A percentile compares a stretch with the other conserved stretches of the same genome.
phyloP scores from a whole-genome alignment of 768 basidiomycete species.

The Tylopilus plumbeoviolaceoides region DNA sequence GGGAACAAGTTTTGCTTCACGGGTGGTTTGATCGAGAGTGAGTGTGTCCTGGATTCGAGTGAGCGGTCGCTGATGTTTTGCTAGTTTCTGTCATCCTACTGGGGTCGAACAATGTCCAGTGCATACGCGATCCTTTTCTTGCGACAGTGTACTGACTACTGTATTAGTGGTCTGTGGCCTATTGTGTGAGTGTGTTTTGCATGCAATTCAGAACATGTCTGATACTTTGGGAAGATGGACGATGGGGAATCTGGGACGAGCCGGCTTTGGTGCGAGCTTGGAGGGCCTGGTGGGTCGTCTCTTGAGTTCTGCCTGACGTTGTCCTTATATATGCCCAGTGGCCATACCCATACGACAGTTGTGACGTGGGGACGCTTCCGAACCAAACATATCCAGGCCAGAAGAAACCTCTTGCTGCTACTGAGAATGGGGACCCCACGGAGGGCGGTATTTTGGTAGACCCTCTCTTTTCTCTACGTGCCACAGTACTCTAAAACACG shows the following conservation, averaged over 20 bases:
- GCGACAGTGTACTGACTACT: slow-evolving; percentile 5
- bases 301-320: no score
- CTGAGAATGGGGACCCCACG: no score
- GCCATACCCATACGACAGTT: no score
- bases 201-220: slow-evolving; percentile 1
- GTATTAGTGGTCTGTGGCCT: slow-evolving; percentile 42
- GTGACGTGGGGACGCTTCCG: no score
- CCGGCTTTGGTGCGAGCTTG: slow-evolving; percentile 52
- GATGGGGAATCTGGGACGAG: slow-evolving; percentile 50
- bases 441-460: no score
- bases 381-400: no score
- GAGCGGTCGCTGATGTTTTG: slow-evolving; percentile 3
- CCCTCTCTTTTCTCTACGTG: no score
- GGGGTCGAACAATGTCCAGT: slow-evolving; percentile 38
- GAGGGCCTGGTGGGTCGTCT: slow-evolving; percentile 55
- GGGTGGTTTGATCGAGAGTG: slow-evolving; percentile 62
- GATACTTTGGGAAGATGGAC: slow-evolving; percentile 38
- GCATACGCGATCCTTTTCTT: slow-evolving; percentile 3
- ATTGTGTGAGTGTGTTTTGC: slow-evolving; percentile 37
- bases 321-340: no score
- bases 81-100: slow-evolving; percentile 38
- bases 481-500: no score
- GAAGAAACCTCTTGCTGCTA: no score
- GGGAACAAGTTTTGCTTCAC: slow-evolving; percentile 80
- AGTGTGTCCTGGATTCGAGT: neutral